A percentile compares a stretch with the other conserved stretches of the same genome.
Evolutionary conservation across 495 filamentous ascomycete genomes (phyloP).

Genomic region (Annulohypoxylon nitens): DNA sequence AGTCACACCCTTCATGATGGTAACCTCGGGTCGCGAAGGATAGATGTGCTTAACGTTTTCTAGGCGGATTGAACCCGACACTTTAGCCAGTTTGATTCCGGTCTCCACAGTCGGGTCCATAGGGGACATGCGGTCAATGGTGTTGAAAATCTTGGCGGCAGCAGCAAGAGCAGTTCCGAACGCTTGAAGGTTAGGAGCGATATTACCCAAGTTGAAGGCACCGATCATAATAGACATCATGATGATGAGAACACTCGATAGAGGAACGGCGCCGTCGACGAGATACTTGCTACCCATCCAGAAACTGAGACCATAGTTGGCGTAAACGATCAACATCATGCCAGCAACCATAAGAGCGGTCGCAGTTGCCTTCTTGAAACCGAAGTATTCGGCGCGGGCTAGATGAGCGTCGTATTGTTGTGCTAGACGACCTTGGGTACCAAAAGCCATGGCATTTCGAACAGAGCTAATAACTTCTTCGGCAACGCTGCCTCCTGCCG

Average conservation of each 20-base stretch:
- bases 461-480: conserved; percentile 97
- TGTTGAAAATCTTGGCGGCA: conserved; percentile 89
- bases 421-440: conserved; percentile 89
- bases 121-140: conserved; percentile 91
- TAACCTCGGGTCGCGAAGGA: conserved; percentile 89
- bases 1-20: conserved; percentile 84
- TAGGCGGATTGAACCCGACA: conserved; percentile 86
- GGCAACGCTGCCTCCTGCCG: conserved; percentile 85
- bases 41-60: conserved; percentile 91
- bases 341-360: conserved; percentile 81
- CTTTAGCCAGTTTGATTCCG: conserved; percentile 76
- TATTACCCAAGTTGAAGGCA: conserved; percentile 90
- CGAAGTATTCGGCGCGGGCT: conserved; percentile 77
- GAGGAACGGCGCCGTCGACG: conserved; percentile 70
- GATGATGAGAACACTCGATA: conserved; percentile 77
- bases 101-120: conserved; percentile 80
- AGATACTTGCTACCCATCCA: conserved; percentile 92
- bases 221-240: conserved; percentile 92
- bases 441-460: conserved; percentile 92
- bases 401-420: conserved; percentile 85
- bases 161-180: conserved; percentile 86
- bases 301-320: conserved; percentile 93
- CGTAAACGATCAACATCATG: conserved; percentile 85
- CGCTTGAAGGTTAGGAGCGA: conserved; percentile 86
- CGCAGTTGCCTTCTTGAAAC: conserved; percentile 77